phyloP scores from a whole-genome alignment of 148 eudicot species.

The Rhododendron kiyosumense region DNA sequence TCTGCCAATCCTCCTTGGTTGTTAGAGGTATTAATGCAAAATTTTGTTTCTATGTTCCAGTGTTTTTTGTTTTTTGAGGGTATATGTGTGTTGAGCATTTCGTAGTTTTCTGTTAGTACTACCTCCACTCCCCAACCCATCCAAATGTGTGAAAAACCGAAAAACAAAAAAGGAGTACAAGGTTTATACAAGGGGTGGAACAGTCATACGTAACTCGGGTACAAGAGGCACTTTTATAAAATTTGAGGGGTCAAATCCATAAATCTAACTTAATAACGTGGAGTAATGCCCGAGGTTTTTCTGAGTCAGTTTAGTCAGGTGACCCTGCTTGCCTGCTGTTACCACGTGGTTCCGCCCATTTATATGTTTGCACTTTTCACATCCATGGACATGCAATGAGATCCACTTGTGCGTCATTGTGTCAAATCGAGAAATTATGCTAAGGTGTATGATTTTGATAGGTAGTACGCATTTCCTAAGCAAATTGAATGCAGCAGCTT shows the following conservation, averaged over 20 bases:
- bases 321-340: neutral
- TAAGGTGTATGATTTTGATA: neutral
- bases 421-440: neutral
- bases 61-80: neutral
- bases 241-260: neutral
- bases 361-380: neutral
- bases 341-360: neutral
- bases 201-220: neutral
- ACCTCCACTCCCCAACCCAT: neutral
- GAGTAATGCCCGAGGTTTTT: neutral
- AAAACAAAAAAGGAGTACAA: neutral
- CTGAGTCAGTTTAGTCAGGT: neutral
- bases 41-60: neutral
- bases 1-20: conserved; percentile 80
- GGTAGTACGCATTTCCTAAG: neutral
- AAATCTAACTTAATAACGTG: neutral
- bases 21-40: conserved; percentile 41
- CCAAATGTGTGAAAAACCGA: neutral
- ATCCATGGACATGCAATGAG: neutral
- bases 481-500: neutral
- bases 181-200: neutral
- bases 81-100: neutral
- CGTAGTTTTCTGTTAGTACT: neutral
- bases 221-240: neutral
- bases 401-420: neutral